Evolutionary conservation across 257 asterid species (phyloP), one percentile per base, ranked within the genome.

Genomic region (Misopates orontium): DNA sequence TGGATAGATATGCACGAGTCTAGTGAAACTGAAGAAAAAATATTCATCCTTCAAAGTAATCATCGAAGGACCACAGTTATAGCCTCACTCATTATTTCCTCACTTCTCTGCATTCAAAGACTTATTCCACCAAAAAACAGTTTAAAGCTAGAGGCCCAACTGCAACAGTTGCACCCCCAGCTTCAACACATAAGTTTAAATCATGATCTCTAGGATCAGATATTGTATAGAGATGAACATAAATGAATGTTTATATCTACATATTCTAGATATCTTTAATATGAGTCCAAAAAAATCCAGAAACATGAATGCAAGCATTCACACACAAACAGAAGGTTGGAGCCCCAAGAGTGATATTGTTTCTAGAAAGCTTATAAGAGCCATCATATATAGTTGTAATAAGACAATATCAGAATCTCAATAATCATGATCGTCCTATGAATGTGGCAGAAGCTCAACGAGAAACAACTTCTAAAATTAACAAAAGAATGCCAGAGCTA

Each of bases 371-470:
- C 12, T 15, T 39, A 7, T 21, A 47, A 51, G 16, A 64, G 16
- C 51, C 49, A 58, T 41, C 20, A 40, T 15, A 18, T 21, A 53
- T 8, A 25, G 16, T 28, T 28, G 36, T 7, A 52, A 1, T 36
- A 36, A 51, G 19, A 15, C 3, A 45, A 36, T 21, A 19, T 21
- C 57, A 5, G 20, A 14, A 21, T 51, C 25, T 36, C 42, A 36
- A 36, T 14, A 3, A 32, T 66, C 40, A 66, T 54, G 20, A 55
- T 69, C 23, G 47, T 36, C 31, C 57, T 41, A 44, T 44, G 40
- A n/a, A 49, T 59, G 56, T 41, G 32, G 24, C 47, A 32, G 22
- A 25, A 50, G 12, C 25, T 47, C 10, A 54, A 53, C 25, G 4
- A 53, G 8, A 57, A 20, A 22, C 10, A 32, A 57, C 21, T 62